phyloP scores from a whole-genome alignment of 2,329 filamentous ascomycete genomes.

The Trichoderma atroviride region DNA sequence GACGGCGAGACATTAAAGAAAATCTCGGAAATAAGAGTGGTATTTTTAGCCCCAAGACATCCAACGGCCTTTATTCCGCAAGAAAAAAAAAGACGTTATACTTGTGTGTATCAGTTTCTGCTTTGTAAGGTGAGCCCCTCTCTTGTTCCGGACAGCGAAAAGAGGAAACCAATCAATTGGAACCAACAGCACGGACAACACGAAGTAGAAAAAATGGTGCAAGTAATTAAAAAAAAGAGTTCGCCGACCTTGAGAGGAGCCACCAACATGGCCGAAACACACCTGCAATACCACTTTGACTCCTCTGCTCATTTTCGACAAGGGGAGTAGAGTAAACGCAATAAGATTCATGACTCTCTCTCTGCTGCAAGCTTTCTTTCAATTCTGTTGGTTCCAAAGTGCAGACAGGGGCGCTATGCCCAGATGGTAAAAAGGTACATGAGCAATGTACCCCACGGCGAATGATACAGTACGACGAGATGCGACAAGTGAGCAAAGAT shows the following conservation, averaged over 20 bases:
- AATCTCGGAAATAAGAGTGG: not conserved
- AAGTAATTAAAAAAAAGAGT: not conserved
- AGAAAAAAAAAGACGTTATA: not conserved
- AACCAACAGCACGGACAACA: not conserved
- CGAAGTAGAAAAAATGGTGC: not conserved
- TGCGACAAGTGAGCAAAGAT: slow-evolving; percentile 6
- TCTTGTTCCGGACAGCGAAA: not conserved
- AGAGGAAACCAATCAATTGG: not conserved
- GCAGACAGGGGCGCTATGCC: not conserved
- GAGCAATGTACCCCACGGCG: not conserved
- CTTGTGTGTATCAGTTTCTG: not conserved
- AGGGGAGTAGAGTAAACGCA: not conserved
- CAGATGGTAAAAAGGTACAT: not conserved
- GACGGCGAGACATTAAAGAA: not conserved
- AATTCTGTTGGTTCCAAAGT: slow-evolving; percentile 9
- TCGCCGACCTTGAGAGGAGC: slow-evolving; percentile 3
- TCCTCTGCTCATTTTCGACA: not conserved
- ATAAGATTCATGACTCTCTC: slow-evolving; percentile 14
- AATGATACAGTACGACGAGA: slow-evolving; percentile 1
- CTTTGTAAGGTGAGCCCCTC: not conserved
- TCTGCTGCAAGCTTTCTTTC: not conserved
- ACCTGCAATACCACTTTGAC: not conserved
- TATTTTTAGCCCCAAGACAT: not conserved
- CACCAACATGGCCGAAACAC: not conserved
- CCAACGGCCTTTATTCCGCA: not conserved